These are phyloP conservation scores for Podaxis sp. DNA, from an alignment of 768 basidiomycete species.

Conservation along the genomic window DNA sequence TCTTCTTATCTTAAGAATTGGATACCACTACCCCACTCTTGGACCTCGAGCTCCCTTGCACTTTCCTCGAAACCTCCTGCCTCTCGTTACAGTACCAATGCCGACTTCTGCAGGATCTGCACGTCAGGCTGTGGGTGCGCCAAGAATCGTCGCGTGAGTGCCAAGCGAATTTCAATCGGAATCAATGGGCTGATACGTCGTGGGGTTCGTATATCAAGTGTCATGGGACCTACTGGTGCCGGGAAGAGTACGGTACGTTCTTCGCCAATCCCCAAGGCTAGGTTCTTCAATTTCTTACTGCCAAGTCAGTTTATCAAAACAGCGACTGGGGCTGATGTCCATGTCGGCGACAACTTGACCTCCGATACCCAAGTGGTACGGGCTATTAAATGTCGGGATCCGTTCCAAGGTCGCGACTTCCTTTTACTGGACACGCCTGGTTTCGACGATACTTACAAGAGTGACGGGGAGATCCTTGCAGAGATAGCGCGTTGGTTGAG, in stretches of 20 bases:
- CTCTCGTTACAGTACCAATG: too few species aligned
- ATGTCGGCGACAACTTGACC: constrained; percentile 1
- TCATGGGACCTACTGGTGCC: constrained; percentile 25
- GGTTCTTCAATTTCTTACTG: background rate
- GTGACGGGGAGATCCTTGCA: constrained; percentile 12
- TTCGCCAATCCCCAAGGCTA: background rate
- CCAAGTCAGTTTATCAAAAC: constrained; percentile 15
- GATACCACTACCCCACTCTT: too few species aligned
- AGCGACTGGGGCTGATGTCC: background rate
- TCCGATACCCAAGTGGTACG: constrained; percentile 14
- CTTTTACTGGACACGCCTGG: constrained; percentile 17
- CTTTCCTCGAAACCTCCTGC: too few species aligned
- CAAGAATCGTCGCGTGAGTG: constrained; percentile 12
- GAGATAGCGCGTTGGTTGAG: constrained; percentile 12
- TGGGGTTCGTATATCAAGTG: constrained; percentile 4
- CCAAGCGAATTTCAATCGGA: background rate
- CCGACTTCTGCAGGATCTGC: too few species aligned
- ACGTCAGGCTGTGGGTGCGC: background rate
- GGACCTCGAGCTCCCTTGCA: too few species aligned
- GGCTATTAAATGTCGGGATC: background rate
- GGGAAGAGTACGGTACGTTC: constrained; percentile 21
- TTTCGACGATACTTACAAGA: constrained; percentile 16
- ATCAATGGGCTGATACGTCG: background rate
- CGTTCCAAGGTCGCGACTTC: background rate
- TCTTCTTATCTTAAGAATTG: too few species aligned